Conservation (phyloP, 2,329 filamentous ascomycete genomes). For the Fusarium sp. region DNA sequence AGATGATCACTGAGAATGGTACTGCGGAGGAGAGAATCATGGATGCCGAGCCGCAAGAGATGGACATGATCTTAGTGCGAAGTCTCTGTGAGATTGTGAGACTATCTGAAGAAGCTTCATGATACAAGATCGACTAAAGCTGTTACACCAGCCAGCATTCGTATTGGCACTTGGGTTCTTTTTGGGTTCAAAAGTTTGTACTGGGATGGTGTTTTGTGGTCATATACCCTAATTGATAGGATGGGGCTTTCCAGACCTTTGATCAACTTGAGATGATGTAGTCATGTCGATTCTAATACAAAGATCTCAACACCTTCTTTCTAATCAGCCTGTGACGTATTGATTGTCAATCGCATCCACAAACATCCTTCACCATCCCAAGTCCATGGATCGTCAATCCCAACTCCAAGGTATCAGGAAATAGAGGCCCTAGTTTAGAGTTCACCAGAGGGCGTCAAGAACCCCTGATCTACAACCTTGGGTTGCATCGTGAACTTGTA, state of each 20-base stretch:
- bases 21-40: slow-evolving; percentile 46
- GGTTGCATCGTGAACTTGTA: neutral
- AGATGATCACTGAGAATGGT: slow-evolving; percentile 49
- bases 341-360: neutral
- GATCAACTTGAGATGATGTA: slow-evolving; percentile 28
- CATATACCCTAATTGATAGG: slow-evolving; percentile 44
- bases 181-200: neutral
- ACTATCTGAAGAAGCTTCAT: slow-evolving; percentile 49
- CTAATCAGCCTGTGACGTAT: slow-evolving; percentile 3
- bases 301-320: slow-evolving; percentile 2
- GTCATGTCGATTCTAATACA: slow-evolving; percentile 31
- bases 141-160: neutral
- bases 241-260: slow-evolving; percentile 7
- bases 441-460: neutral
- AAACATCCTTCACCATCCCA: neutral
- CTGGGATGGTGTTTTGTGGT: slow-evolving; percentile 22
- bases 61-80: slow-evolving; percentile 53
- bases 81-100: slow-evolving; percentile 58
- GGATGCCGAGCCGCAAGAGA: slow-evolving; percentile 47
- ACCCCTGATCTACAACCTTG: neutral
- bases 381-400: slow-evolving; percentile 3
- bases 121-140: neutral
- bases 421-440: neutral
- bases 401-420: neutral
- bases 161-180: neutral